phyloP scores from a whole-genome alignment of 257 asterid species.

The Marsdenia floribunda region DNA sequence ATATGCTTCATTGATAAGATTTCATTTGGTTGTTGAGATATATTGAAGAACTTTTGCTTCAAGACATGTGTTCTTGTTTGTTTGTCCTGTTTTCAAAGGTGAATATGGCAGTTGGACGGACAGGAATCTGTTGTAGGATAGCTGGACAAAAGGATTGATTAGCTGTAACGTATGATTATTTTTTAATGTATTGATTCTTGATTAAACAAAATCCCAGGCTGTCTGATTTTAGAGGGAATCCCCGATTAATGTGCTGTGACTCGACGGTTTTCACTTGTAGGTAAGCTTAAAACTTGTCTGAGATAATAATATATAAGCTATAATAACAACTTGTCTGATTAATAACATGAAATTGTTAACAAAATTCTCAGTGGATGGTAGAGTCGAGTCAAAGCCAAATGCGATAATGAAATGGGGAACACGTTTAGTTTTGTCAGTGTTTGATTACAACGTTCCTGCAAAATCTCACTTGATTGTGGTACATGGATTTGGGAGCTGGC shows the following conservation, averaged over 20 bases:
- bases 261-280: not conserved
- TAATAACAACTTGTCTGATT: no score
- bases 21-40: slow-evolving; percentile 4
- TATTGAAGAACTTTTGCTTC: not conserved
- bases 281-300: not conserved
- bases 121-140: not conserved
- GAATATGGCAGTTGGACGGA: slow-evolving; percentile 3
- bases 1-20: not conserved
- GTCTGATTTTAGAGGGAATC: not conserved
- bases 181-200: not conserved
- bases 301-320: no score
- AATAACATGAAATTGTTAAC: no score
- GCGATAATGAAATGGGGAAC: not conserved
- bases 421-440: not conserved
- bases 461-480: not conserved
- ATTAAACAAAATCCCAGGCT: not conserved
- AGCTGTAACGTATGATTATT: not conserved
- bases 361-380: not conserved
- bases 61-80: not conserved
- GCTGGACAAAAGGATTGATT: not conserved
- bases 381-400: not conserved
- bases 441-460: not conserved
- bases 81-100: not conserved
- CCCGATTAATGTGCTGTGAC: not conserved
- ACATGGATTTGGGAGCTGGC: not conserved